Conservation (phyloP, 2,329 filamentous ascomycete genomes). For the Botrytis galanthina region DNA sequence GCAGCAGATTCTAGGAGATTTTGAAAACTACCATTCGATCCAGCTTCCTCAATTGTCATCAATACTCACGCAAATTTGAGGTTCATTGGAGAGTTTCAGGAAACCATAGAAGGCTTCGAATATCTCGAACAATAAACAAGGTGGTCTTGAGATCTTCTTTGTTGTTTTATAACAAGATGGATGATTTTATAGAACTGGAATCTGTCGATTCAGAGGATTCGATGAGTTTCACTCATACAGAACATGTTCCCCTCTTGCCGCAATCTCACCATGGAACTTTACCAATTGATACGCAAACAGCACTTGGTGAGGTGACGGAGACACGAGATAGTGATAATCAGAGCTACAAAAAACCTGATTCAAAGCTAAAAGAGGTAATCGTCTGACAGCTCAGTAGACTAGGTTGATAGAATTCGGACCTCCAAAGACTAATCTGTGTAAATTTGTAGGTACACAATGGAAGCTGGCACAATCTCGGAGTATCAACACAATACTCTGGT, state of each 20-base stretch:
- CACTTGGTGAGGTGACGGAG: too few relatives aligned
- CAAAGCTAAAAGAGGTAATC: not conserved
- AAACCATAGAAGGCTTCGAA: not conserved
- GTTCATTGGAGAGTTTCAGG: too few relatives aligned
- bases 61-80: not conserved
- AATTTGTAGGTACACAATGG: not conserved
- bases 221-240: not conserved
- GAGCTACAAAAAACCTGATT: not conserved
- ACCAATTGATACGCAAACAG: not conserved
- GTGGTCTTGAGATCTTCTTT: not conserved
- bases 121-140: not conserved
- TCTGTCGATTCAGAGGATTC: not conserved
- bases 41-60: not conserved
- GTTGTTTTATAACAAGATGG: not conserved
- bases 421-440: not conserved
- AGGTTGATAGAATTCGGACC: not conserved
- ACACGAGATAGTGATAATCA: not conserved
- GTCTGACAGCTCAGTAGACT: not conserved
- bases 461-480: not conserved
- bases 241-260: not conserved
- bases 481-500: too few relatives aligned
- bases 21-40: not conserved
- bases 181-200: not conserved
- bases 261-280: not conserved
- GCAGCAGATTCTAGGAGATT: not conserved